Base-by-base conservation (phyloP, 2,329 filamentous ascomycete genomes). In the Tolypocladium sp. region DNA sequence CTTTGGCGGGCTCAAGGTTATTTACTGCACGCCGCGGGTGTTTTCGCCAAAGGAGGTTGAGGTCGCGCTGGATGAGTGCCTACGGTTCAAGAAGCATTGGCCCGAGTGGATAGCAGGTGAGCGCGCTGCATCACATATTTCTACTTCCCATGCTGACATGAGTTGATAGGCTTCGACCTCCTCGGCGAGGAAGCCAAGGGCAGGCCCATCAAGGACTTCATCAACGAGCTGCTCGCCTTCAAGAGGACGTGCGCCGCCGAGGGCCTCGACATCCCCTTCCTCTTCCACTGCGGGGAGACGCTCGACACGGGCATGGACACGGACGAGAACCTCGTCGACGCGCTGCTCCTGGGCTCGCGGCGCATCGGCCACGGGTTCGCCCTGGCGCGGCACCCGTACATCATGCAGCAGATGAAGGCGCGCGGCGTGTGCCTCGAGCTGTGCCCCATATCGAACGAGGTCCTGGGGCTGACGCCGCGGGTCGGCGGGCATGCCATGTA, bases 201-300 rank as follows among this genome's bases (percentile, higher is more conserved):
- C 49, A 67, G 77, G 10, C 84, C 88, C 9, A 78, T 88, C 4
- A 79, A 76, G 52, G 77, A 80, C 57, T 85, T 84, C 59, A 71
- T 82, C 0, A 65, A 71, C 0, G 76, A 87, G 61, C 77, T 90
- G 8, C 71, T 86, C 3, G 74, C 76, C 1, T 89, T 89, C 66
- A 73, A 78, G 57, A 65, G 75, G 37, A 72, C 76, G 1, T 90
- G 87, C 71, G 66, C 72, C 7, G 59, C 63, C 1, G 68, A 76
- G 0, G 65, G 67, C 0, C 60, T 88, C 4, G 77, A 84, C 0
- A 88, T 91, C 3, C 88, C 88, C 0, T 90, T 91, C 66, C 75
- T 91, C 44, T 89, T 91, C 66, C 88, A 92, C 72, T 90, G 88
- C 63, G 89, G 88, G 30, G 89, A 92, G 73, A 90, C 88, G 1